These are phyloP conservation scores for Yamadazyma scolyti DNA, from an alignment of 805 yeast genomes.

Conservation along the genomic window DNA sequence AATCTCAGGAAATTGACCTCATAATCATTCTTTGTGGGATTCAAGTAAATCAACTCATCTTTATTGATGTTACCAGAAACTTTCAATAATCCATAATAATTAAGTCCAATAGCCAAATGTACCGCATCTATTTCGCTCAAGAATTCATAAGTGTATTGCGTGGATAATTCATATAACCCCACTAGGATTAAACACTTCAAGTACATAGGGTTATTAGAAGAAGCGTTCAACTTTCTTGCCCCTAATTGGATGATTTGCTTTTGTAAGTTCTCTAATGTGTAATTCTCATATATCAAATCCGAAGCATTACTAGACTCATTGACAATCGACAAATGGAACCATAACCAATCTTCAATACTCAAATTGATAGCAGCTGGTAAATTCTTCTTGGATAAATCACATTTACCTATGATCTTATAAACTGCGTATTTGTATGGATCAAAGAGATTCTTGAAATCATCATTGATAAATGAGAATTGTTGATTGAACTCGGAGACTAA, in stretches of 20 bases:
- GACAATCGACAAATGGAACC: slow-evolving; percentile 82
- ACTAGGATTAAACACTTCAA: slow-evolving; percentile 68
- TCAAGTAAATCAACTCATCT: slow-evolving; percentile 34
- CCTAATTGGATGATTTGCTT: slow-evolving; percentile 69
- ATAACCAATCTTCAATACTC: slow-evolving; percentile 93
- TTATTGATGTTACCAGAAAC: slow-evolving; percentile 32
- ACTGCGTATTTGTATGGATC: slow-evolving; percentile 92
- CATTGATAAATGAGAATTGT: slow-evolving; percentile 62
- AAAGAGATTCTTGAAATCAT: slow-evolving; percentile 42
- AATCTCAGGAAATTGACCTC: slow-evolving; percentile 55
- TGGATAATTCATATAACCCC: slow-evolving; percentile 81
- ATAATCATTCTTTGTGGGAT: slow-evolving; percentile 28
- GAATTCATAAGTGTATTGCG: slow-evolving; percentile 54
- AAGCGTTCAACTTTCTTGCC: slow-evolving; percentile 60
- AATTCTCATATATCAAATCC: slow-evolving; percentile 63
- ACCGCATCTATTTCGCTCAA: slow-evolving; percentile 81
- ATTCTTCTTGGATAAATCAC: slow-evolving; percentile 64
- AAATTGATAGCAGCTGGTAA: slow-evolving; percentile 65
- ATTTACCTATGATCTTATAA: slow-evolving; percentile 89
- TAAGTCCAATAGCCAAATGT: slow-evolving; percentile 80
- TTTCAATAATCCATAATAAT: slow-evolving; percentile 66
- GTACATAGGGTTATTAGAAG: slow-evolving; percentile 65
- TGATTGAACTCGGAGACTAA: slow-evolving; percentile 80
- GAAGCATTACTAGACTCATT: slow-evolving; percentile 48
- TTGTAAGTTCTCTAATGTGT: slow-evolving; percentile 72